These are phyloP conservation scores for Lepidium didymum DNA, from an alignment of 345 rosid genomes.

Conservation along the genomic window DNA sequence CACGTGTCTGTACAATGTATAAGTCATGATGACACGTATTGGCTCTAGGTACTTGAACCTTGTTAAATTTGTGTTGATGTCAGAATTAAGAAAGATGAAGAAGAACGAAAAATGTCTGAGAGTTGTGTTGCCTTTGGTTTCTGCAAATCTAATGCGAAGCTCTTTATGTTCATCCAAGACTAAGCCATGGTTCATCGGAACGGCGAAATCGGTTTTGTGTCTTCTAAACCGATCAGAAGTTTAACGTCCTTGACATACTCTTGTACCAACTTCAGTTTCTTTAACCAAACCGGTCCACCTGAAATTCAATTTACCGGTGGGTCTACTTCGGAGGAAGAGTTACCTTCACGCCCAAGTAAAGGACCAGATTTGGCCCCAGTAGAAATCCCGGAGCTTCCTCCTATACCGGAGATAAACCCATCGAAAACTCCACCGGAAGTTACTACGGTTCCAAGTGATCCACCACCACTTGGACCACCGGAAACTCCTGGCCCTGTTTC, in stretches of 20 bases:
- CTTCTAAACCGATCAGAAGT: neutral
- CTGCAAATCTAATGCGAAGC: constrained; percentile 6
- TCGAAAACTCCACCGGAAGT: constrained; percentile 17
- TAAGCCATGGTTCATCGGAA: constrained; percentile 11
- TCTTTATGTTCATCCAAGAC: constrained; percentile 4
- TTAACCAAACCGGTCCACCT: constrained; percentile 21
- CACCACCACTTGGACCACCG: constrained; percentile 23
- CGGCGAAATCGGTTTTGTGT: neutral
- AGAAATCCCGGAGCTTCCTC: constrained; percentile 24
- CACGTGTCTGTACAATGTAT: neutral
- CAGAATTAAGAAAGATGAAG: neutral
- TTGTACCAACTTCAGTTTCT: neutral
- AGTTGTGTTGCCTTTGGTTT: constrained; percentile 16
- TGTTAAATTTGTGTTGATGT: neutral
- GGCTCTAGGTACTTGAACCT: neutral
- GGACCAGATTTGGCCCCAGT: constrained; percentile 12
- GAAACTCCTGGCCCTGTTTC: constrained; percentile 5
- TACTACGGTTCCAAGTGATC: constrained; percentile 9
- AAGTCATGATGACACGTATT: neutral
- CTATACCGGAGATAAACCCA: constrained; percentile 13
- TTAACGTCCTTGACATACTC: neutral
- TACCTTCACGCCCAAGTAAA: constrained; percentile 19
- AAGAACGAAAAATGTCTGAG: neutral
- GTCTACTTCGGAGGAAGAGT: constrained; percentile 18
- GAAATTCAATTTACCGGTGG: constrained; percentile 23